Base-by-base conservation (phyloP, 495 filamentous ascomycete species). In the Pseudotulostoma volvatum region DNA sequence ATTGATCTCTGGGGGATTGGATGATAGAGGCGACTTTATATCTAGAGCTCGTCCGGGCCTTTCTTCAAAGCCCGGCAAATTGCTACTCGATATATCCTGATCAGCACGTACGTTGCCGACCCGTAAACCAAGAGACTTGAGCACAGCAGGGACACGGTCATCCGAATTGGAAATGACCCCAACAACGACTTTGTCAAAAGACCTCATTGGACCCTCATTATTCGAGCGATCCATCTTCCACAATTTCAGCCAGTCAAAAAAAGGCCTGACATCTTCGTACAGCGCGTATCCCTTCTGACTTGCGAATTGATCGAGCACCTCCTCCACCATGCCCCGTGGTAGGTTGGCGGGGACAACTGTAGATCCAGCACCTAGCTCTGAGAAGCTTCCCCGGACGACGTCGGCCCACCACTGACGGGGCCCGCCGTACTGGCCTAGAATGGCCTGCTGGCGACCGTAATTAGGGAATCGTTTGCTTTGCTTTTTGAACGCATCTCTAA, bases 81-180 rank as follows among this genome's bases (percentile, higher is more conserved):
- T 38, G 46, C 48, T 48, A 40, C 54, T 61, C 3, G 43, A 49
- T n/a, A 38, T 18, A 30, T 50, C 55, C 43, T 53, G 49, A 33
- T 64, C 48, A 39, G 55, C 60, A 11, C 59, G 52, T 11, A 46
- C 35, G 36, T 49, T 41, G 7, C 67, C 67, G 1, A 84, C 69
- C 4, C 44, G 47, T 15, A 87, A 40, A 0, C 78, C 78, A 11
- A 87, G 49, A 5, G 70, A 71, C 13, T 63, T 54, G 8, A 88
- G 50, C 7, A 87, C 67, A 9, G 51, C 50, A 5, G 70, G 64
- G 1, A 85, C 71, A 0, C 83, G 68, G 47, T 79, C 73, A 49
- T 90, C 82, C 1, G 81, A 85, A 52, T 88, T 90, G 15, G 79
- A 80, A 35, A 87, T 60, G 11, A 86, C 61, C 3, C 83, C 83